These are phyloP conservation scores for Sindora glabra DNA, from an alignment of 306 rosid species.

Conservation along the genomic window DNA sequence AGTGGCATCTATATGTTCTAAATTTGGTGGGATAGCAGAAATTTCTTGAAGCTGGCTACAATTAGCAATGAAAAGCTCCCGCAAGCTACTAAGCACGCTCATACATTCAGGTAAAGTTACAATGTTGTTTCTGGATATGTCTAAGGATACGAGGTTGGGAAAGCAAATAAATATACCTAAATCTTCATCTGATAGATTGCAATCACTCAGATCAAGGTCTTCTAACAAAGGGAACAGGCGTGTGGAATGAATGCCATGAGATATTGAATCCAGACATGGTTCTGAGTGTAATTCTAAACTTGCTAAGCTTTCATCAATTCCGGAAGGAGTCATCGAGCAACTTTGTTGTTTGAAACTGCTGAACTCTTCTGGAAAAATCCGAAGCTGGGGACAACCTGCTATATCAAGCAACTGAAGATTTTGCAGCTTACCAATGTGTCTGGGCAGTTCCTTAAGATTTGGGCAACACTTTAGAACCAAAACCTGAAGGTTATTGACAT, in stretches of 20 bases:
- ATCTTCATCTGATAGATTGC: slow-evolving; percentile 16
- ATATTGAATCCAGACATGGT: slow-evolving; percentile 3
- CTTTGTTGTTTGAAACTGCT: not conserved
- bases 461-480: slow-evolving; percentile 11
- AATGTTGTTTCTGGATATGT: slow-evolving; percentile 21
- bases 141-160: slow-evolving; percentile 5
- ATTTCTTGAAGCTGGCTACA: slow-evolving; percentile 20
- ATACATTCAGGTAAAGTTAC: slow-evolving; percentile 19
- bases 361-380: slow-evolving; percentile 9
- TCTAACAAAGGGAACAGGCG: slow-evolving; percentile 13
- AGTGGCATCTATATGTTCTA: slow-evolving; percentile 16
- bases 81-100: slow-evolving; percentile 10
- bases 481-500: slow-evolving; percentile 6
- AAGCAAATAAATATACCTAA: slow-evolving; percentile 2
- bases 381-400: slow-evolving; percentile 23
- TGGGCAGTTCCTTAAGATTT: slow-evolving; percentile 15
- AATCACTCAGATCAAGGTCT: slow-evolving; percentile 1
- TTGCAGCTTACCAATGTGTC: slow-evolving; percentile 6
- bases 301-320: slow-evolving; percentile 1
- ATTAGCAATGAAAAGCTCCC: slow-evolving; percentile 17
- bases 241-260: slow-evolving; percentile 7
- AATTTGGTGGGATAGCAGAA: slow-evolving; percentile 16
- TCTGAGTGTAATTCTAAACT: not conserved
- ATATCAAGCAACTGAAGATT: slow-evolving; percentile 16
- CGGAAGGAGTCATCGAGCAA: not conserved